Conservation (phyloP, 768 basidiomycete species). For the Phaeolepiota aurea region DNA sequence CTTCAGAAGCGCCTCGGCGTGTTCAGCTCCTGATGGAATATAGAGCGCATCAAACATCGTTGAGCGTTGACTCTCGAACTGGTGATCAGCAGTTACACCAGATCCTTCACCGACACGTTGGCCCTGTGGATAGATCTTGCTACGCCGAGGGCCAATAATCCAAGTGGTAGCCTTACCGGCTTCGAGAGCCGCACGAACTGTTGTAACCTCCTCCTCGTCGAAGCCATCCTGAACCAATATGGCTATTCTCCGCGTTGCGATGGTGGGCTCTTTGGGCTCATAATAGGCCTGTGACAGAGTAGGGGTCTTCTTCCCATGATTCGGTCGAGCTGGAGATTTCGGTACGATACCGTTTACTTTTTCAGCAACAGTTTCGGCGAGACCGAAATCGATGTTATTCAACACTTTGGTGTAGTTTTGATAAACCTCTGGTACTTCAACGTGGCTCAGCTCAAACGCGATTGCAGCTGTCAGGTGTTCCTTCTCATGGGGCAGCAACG, state of each 20-base stretch:
- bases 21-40: slow-evolving; percentile 62
- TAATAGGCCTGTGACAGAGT: slow-evolving; percentile 56
- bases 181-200: slow-evolving; percentile 44
- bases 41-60: slow-evolving; percentile 80
- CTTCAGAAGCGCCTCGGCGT: slow-evolving; percentile 45
- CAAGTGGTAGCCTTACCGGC: slow-evolving; percentile 49
- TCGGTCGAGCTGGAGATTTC: slow-evolving; percentile 35
- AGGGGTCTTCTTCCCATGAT: slow-evolving; percentile 49
- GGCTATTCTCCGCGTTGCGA: slow-evolving; percentile 64
- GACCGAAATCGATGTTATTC: slow-evolving; percentile 64
- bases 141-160: slow-evolving; percentile 62
- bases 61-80: slow-evolving; percentile 71
- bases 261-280: slow-evolving; percentile 45
- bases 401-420: slow-evolving; percentile 57
- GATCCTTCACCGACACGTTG: slow-evolving; percentile 14
- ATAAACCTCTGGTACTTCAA: slow-evolving; percentile 68
- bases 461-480: slow-evolving; percentile 62
- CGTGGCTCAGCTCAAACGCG: slow-evolving; percentile 80
- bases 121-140: slow-evolving; percentile 32
- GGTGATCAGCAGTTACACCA: slow-evolving; percentile 52
- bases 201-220: slow-evolving; percentile 48
- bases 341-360: slow-evolving; percentile 58
- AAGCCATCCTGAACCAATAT: slow-evolving; percentile 75
- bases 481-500: slow-evolving; percentile 60
- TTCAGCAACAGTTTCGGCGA: slow-evolving; percentile 61